Conservation (phyloP, 257 asterid genomes). For the Gentiana straminea region DNA sequence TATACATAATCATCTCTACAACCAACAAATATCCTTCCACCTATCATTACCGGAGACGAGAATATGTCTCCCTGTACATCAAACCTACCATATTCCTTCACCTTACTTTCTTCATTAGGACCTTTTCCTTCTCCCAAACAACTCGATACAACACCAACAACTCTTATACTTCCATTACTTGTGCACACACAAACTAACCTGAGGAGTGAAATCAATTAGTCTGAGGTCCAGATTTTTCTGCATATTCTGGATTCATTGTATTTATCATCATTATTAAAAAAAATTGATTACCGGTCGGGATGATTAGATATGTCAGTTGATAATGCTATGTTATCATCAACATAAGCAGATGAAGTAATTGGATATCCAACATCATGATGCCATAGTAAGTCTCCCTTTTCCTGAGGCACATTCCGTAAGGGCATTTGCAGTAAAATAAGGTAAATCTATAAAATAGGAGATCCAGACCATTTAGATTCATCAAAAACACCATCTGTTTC, state of each 20-base stretch:
- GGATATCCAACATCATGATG: constrained; percentile 52
- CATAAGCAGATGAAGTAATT: constrained; percentile 70
- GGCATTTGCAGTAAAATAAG: too few species aligned
- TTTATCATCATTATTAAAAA: too few species aligned
- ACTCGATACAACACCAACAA: constrained; percentile 28
- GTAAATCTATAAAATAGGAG: too few species aligned
- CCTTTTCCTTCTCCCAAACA: constrained; percentile 15
- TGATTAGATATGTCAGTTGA: constrained; percentile 19
- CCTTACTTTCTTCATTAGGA: constrained; percentile 15
- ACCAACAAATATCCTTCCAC: constrained; percentile 74
- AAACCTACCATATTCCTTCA: constrained; percentile 54
- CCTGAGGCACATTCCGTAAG: constrained; percentile 24
- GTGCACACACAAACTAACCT: constrained; percentile 71
- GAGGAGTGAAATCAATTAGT: constrained; percentile 12
- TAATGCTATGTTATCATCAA: constrained; percentile 51
- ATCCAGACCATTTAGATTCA: too few species aligned
- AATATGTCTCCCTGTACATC: constrained; percentile 71
- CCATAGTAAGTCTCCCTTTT: constrained; percentile 62
- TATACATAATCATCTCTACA: constrained; percentile 67
- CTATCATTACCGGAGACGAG: constrained; percentile 93
- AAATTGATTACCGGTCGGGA: constrained; percentile 35
- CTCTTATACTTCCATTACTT: constrained; percentile 61
- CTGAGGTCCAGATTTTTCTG: neutral
- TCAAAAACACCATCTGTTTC: too few species aligned
- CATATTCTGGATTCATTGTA: too few species aligned